Evolutionary conservation across 2,329 filamentous ascomycete genomes (phyloP).

Genomic region (Fusarium algeriense): DNA sequence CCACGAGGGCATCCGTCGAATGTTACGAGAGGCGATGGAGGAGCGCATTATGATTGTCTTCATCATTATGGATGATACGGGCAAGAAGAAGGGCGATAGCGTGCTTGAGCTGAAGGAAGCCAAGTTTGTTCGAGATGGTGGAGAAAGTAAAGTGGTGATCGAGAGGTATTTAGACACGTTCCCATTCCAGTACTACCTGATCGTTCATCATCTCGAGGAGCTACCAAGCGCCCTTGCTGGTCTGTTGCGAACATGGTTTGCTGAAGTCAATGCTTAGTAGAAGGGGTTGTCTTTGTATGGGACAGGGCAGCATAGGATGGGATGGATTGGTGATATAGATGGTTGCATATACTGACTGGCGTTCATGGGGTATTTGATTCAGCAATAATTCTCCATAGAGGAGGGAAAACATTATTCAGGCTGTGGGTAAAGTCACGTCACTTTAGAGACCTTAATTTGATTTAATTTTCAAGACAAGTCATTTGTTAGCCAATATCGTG

Average conservation of each 20-base stretch:
- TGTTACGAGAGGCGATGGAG: conserved; percentile 89
- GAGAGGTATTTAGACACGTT: conserved; percentile 95
- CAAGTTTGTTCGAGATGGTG: conserved; percentile 77
- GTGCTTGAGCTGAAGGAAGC: conserved; percentile 92
- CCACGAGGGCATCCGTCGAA: conserved; percentile 83
- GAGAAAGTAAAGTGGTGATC: conserved; percentile 79
- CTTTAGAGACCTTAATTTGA: conserved; percentile 10
- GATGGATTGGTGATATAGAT: neutral
- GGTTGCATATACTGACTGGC: conserved; percentile 21
- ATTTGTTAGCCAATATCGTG: neutral
- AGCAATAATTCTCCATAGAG: conserved; percentile 6
- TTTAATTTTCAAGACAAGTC: neutral
- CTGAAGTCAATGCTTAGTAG: conserved; percentile 67
- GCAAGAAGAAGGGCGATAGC: conserved; percentile 65
- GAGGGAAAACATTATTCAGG: neutral
- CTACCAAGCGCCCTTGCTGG: conserved; percentile 89
- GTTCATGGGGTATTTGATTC: conserved; percentile 16
- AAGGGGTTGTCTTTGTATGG: conserved; percentile 1
- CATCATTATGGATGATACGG: conserved; percentile 85
- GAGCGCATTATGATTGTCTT: conserved; percentile 99
- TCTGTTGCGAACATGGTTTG: conserved; percentile 95
- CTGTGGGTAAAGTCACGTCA: neutral
- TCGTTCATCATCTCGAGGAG: conserved; percentile 92
- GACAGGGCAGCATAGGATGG: neutral
- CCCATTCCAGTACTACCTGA: conserved; percentile 96